These are phyloP conservation scores for Ceratobasidium sp. DNA, from an alignment of 1,284 basidiomycete genomes.

Conservation along the genomic window DNA sequence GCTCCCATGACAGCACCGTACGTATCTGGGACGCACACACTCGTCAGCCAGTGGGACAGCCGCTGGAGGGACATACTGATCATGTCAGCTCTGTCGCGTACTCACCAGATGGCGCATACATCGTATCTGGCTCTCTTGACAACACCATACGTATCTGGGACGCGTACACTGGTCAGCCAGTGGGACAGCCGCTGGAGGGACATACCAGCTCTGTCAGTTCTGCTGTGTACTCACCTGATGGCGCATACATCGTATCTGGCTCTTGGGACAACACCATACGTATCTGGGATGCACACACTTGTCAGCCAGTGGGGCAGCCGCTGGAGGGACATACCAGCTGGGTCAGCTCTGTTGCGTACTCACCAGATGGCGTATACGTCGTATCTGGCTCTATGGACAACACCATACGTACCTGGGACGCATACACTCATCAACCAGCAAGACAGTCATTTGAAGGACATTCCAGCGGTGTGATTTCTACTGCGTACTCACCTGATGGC, in stretches of 20 bases:
- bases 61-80: not conserved
- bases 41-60: not conserved
- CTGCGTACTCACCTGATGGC: no score
- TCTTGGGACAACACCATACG: no score
- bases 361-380: no score
- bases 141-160: conserved; percentile 36
- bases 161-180: not conserved
- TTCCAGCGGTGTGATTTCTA: not conserved
- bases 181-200: not conserved
- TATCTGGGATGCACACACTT: no score
- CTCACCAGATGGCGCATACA: conserved; percentile 29
- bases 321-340: no score
- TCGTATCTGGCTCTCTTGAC: conserved; percentile 40
- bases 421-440: no score
- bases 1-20: not conserved
- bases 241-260: conserved; percentile 6
- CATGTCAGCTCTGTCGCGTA: conserved; percentile 7
- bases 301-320: no score
- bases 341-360: no score
- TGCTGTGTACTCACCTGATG: conserved; percentile 12
- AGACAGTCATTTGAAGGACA: no score
- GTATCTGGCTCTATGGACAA: no score
- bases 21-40: no score
- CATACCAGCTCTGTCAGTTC: not conserved
- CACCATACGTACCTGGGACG: no score